Evolutionary conservation across 106 monocot genomes (phyloP).

Genomic region (Cymbidium sinense): DNA sequence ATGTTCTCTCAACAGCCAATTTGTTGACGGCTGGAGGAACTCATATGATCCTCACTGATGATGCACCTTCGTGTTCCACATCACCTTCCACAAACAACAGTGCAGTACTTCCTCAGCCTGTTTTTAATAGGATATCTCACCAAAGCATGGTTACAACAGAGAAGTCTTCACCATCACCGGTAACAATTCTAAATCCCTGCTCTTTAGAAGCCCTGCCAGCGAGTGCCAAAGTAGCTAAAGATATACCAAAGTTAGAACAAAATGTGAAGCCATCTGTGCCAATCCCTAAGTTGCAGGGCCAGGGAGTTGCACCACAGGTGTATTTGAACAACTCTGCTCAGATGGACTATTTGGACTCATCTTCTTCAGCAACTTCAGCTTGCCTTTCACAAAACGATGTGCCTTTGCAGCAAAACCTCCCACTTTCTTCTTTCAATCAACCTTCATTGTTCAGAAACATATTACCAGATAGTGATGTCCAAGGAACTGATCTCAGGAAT

Average conservation of each 20-base stretch:
- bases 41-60: constrained; percentile 48
- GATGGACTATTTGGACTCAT: constrained; percentile 72
- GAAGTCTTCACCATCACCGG: constrained; percentile 29
- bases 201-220: constrained; percentile 33
- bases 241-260: constrained; percentile 36
- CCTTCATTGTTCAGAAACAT: constrained; percentile 44
- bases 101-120: constrained; percentile 32
- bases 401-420: constrained; percentile 49
- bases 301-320: constrained; percentile 25
- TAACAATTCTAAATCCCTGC: constrained; percentile 25
- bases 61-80: constrained; percentile 65
- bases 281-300: constrained; percentile 35
- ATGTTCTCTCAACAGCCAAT: constrained; percentile 22
- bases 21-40: constrained; percentile 31
- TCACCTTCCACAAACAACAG: constrained; percentile 63
- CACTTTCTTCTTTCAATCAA: constrained; percentile 49
- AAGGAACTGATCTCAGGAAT: constrained; percentile 42
- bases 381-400: constrained; percentile 60
- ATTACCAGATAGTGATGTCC: constrained; percentile 34
- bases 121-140: constrained; percentile 27
- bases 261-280: constrained; percentile 40
- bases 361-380: constrained; percentile 79
- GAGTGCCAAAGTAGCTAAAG: constrained; percentile 21
- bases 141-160: constrained; percentile 15
- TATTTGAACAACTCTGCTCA: constrained; percentile 41